A percentile compares a stretch with the other conserved stretches of the same genome.
Conservation (phyloP, 2,329 filamentous ascomycete genomes). For the Neoarthrinium moseri region DNA sequence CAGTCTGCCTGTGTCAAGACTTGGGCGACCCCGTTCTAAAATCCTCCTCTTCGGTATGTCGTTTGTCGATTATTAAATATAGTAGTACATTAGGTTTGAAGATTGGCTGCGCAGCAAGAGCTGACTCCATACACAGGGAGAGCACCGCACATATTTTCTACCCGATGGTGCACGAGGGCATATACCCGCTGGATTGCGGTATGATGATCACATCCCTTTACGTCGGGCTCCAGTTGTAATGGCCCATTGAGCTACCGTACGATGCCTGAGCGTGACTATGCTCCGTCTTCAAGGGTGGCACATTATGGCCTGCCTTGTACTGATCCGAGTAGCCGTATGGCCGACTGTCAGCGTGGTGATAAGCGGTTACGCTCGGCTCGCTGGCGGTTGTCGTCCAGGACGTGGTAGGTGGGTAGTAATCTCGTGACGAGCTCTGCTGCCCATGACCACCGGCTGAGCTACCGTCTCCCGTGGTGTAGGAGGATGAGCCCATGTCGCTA, state of each 20-base stretch:
- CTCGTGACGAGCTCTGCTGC: slow-evolving; percentile 21
- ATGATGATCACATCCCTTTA: no score
- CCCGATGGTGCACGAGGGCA: no score
- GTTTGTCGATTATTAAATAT: no score
- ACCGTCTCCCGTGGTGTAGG: slow-evolving; percentile 23
- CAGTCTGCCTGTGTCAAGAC: no score
- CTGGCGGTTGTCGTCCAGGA: slow-evolving; percentile 52
- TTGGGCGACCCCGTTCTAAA: no score
- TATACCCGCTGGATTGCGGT: no score
- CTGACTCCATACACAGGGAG: no score
- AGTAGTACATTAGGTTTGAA: no score
- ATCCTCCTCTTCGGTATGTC: no score
- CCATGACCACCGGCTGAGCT: slow-evolving; percentile 10
- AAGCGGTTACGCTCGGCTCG: slow-evolving; percentile 43
- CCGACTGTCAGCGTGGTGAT: slow-evolving; percentile 40
- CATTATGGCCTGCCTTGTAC: slow-evolving; percentile 40
- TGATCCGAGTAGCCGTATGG: slow-evolving; percentile 50
- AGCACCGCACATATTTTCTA: no score
- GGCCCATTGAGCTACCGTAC: slow-evolving; percentile 49
- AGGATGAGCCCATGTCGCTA: slow-evolving; percentile 34
- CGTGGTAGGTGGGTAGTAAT: slow-evolving; percentile 52
- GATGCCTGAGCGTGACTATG: slow-evolving; percentile 37
- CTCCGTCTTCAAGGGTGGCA: slow-evolving; percentile 32
- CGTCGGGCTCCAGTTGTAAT: slow-evolving; percentile 58
- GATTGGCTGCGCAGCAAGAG: no score